These are phyloP conservation scores for Erodium maritimum DNA, from an alignment of 345 rosid species.

Conservation along the genomic window DNA sequence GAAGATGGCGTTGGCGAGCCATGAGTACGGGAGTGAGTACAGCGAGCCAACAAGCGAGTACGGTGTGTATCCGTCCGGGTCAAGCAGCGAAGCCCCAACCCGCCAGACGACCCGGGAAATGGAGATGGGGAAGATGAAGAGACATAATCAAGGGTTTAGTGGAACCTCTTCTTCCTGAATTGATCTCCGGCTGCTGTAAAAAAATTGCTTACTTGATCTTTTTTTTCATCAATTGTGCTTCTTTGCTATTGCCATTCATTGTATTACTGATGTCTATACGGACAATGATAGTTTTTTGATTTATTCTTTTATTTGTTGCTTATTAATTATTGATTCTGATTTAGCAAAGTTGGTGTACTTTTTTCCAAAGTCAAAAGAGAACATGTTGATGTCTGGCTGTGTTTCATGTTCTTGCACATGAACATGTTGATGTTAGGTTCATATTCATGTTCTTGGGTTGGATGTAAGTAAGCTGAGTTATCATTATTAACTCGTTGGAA, in stretches of 20 bases:
- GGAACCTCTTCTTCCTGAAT: constrained; percentile 25
- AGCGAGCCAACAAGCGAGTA: constrained; percentile 68
- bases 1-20: constrained; percentile 58
- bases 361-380: too few species aligned
- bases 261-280: constrained; percentile 15
- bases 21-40: constrained; percentile 59
- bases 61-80: constrained; percentile 65
- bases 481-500: too few species aligned
- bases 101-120: constrained; percentile 43
- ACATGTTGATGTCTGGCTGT: too few species aligned
- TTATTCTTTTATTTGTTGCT: constrained; percentile 29
- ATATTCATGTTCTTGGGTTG: too few species aligned
- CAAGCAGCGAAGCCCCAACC: constrained; percentile 50
- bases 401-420: too few species aligned
- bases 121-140: constrained; percentile 65
- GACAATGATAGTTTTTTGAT: constrained; percentile 10
- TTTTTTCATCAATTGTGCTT: neutral
- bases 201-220: neutral
- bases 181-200: neutral
- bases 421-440: too few species aligned
- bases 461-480: too few species aligned
- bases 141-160: constrained; percentile 35
- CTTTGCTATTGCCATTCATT: constrained; percentile 1
- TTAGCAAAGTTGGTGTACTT: constrained; percentile 5
- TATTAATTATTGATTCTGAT: constrained; percentile 5